Base-by-base conservation (phyloP, 2,329 filamentous ascomycete species). In the Colletotrichum paranaense region DNA sequence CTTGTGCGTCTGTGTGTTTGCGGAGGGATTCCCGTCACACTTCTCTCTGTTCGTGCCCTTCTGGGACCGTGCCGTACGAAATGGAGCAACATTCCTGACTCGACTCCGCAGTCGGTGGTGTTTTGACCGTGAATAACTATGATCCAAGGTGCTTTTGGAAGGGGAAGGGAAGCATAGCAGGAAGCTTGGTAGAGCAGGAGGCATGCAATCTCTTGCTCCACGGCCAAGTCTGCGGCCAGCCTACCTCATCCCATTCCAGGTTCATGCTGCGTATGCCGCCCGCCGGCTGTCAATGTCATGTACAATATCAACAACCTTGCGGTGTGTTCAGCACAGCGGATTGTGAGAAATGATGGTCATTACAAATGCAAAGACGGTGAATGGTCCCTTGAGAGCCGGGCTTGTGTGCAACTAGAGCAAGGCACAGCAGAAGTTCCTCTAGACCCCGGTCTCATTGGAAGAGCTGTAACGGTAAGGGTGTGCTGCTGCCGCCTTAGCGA, bases 351-450 rank as follows among this genome's bases (percentile, higher is more conserved):
- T 12, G 12, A n/a, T 22, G n/a, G 24, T 42, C 32, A 57, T 71
- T 67, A 67, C 68, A 62, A 71, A 71, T 71, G 56, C 32, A 32
- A 67, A 55, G 56, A 46, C 30, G 26, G n/a, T 57, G 22, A 71
- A 32, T 71, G 63, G 63, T 38, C 12, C 35, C 35, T 12, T 38
- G 19, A 32, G 24, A 58, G 16, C 62, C 19, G 24, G 32, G 53
- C 53, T 57, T 55, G 30, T 32, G 52, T 57, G 60, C 46, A 52
- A 24, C 57, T 59, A 38, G 11, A 58, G 56, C 57, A 38, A 59
- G 56, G 56, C 30, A 59, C 56, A 38, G 30, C 46, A 49, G 62
- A 12, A 32, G 63, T 71, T 22, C 68, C 68, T 71, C 46, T 26
- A 46, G 46, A 56, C 42, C 38, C 49, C 3, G 42, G 28, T 35